Conservation (phyloP, 805 yeast genomes). For the Clavispora phyllophila region DNA sequence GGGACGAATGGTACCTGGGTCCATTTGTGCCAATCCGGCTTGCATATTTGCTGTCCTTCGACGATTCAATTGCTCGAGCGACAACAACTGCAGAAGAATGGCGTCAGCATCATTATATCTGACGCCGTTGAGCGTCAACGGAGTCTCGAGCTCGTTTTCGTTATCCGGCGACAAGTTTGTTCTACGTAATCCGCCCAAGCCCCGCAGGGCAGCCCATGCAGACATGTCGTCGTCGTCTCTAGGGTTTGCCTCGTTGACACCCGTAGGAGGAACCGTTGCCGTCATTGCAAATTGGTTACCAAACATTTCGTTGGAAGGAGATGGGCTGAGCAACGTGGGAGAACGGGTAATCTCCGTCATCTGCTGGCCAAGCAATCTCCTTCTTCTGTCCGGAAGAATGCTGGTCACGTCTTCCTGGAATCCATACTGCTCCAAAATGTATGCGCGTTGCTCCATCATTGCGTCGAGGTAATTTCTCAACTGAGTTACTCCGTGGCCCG, state of each 20-base stretch:
- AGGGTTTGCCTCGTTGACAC: not conserved
- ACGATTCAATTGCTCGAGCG: conserved; percentile 12
- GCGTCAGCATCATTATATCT: conserved; percentile 12
- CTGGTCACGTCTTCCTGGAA: conserved; percentile 8
- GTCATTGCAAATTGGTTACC: conserved; percentile 3
- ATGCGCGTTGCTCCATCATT: conserved; percentile 15
- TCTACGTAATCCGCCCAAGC: conserved; percentile 22
- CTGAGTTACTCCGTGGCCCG: conserved; percentile 81
- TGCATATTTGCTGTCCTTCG: conserved; percentile 8
- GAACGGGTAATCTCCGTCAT: not conserved
- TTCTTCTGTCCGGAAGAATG: conserved; percentile 4
- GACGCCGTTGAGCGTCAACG: conserved; percentile 2
- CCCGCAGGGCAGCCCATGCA: conserved; percentile 23
- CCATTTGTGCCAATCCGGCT: conserved; percentile 6
- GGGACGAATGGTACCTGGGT: conserved; percentile 9
- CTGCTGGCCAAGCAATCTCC: conserved; percentile 1
- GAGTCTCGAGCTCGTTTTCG: not conserved
- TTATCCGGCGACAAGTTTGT: conserved; percentile 1
- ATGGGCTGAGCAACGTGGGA: conserved; percentile 2
- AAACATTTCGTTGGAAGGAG: conserved; percentile 9
- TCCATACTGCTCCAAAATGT: conserved; percentile 14
- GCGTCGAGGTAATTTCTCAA: conserved; percentile 63
- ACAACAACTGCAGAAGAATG: conserved; percentile 12
- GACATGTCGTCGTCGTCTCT: conserved; percentile 13
- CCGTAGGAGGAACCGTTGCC: conserved; percentile 6